Conservation (phyloP, 192 early-diverging fungal species). For the Coemansia sp. region DNA sequence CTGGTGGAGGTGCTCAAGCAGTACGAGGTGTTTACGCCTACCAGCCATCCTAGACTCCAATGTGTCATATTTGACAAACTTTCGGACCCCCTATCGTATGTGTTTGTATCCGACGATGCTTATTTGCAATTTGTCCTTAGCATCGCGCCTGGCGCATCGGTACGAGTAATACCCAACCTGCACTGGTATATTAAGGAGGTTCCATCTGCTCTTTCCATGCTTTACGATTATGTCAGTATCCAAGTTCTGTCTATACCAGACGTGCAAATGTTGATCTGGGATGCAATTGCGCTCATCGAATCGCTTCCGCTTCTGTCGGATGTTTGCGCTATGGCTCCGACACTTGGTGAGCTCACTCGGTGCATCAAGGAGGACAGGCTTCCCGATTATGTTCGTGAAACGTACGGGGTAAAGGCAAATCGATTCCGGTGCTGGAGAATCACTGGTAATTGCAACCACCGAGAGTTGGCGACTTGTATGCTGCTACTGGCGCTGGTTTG, state of each 20-base stretch:
- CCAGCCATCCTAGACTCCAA: background rate
- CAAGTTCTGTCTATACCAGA: background rate
- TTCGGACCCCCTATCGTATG: background rate
- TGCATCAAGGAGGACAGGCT: background rate
- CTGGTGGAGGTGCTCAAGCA: background rate
- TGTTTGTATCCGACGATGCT: background rate
- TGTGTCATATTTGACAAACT: background rate
- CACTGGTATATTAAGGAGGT: background rate
- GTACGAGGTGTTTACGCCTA: background rate
- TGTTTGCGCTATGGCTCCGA: background rate
- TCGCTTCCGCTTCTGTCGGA: background rate
- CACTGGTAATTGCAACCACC: background rate
- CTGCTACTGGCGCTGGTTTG: conserved; percentile 1
- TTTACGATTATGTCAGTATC: background rate
- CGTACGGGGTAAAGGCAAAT: background rate
- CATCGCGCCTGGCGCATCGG: background rate
- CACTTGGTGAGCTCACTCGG: background rate
- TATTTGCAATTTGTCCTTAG: background rate
- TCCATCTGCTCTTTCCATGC: background rate
- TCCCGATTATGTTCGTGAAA: background rate
- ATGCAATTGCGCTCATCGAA: background rate
- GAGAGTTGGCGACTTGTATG: background rate
- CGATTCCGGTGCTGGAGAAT: background rate
- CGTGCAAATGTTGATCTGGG: background rate
- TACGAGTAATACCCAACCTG: background rate